Conservation (phyloP, 1,284 basidiomycete species). For the Peniophora sp. region DNA sequence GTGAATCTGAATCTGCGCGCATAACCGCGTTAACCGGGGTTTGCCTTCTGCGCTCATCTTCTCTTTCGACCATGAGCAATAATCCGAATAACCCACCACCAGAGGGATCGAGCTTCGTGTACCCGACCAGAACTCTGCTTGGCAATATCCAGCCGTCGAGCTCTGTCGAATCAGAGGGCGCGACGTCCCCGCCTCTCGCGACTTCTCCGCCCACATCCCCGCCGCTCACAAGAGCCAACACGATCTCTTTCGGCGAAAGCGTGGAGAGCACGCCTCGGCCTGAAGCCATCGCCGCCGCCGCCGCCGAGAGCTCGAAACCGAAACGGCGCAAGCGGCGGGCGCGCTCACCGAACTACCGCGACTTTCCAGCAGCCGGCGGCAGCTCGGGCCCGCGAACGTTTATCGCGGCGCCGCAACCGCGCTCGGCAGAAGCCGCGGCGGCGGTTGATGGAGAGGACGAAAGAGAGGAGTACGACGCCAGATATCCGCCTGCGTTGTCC, state of each 20-base stretch:
- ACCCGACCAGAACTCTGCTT: slow-evolving; percentile 24
- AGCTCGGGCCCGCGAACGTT: slow-evolving; percentile 16
- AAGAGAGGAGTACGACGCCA: slow-evolving; percentile 14
- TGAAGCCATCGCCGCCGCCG: background rate
- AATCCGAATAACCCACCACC: background rate
- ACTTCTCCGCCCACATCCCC: no score
- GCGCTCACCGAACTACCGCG: slow-evolving; percentile 18
- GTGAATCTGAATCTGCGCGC: background rate
- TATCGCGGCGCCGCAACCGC: slow-evolving; percentile 10
- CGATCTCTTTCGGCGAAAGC: background rate
- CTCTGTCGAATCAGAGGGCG: background rate
- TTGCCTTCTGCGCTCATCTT: background rate
- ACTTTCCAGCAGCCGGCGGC: slow-evolving; percentile 15
- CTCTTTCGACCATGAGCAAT: background rate
- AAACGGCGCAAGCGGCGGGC: background rate
- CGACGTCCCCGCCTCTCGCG: background rate
- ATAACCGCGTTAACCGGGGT: background rate
- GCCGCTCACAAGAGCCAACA: background rate
- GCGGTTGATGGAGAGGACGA: background rate
- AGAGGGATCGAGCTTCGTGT: slow-evolving; percentile 17
- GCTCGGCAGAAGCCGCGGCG: slow-evolving; percentile 6
- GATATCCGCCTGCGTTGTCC: slow-evolving; percentile 21
- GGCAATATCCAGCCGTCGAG: slow-evolving; percentile 20
- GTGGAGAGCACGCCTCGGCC: background rate
- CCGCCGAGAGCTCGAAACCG: background rate